Base-by-base conservation (phyloP, 2,329 filamentous ascomycete genomes). In the Verticillium longisporum region DNA sequence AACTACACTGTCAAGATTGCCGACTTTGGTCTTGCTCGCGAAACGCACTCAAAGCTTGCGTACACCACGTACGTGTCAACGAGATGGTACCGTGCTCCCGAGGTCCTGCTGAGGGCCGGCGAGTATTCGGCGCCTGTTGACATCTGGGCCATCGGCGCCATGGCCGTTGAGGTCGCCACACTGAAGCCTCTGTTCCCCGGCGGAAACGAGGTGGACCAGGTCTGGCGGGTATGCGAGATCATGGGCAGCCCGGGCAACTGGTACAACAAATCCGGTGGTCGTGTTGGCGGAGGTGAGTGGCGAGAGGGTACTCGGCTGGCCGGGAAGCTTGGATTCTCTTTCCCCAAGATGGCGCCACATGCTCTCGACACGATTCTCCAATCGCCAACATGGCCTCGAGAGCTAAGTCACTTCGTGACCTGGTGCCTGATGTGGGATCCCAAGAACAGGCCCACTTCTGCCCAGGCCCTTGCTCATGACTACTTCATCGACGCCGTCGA, bases 391-490 rank as follows among this genome's bases (percentile, higher is more conserved):
- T 99, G 95, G 95, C 95, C 95, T 6, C 78, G 88, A 1, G 89
- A 92, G 21, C 82, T 99, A 60, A 90, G 89, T 69, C 87, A 96
- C 62, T 98, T 99, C 71, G 95, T 99, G 62, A 99, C 95, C 15
- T 97, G 92, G 92, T 99, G 95, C 75, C 77, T 99, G 66, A 95
- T 98, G 90, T 99, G 95, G 95, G 95, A 99, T 74, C 95, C 95
- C 11, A 96, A 93, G 78, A 87, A 80, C 70, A 85, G 95, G 63
- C 95, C 95, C 55, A 98, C 93, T 4, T 97, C 94, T 1, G 88
- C 89, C 0, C 93, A 99, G 75, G 94, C 95, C n/a, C 78, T 99
- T 66, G 90, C 90, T 45, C 95, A 99, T 73, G 94, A 97, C 67
- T 99, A 96, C 75, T 99, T 99, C 69, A 75, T 83, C 37, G 95